A percentile compares a stretch with the other conserved stretches of the same genome.
Conservation (phyloP, 148 eudicot genomes). For the Spergularia marina region DNA sequence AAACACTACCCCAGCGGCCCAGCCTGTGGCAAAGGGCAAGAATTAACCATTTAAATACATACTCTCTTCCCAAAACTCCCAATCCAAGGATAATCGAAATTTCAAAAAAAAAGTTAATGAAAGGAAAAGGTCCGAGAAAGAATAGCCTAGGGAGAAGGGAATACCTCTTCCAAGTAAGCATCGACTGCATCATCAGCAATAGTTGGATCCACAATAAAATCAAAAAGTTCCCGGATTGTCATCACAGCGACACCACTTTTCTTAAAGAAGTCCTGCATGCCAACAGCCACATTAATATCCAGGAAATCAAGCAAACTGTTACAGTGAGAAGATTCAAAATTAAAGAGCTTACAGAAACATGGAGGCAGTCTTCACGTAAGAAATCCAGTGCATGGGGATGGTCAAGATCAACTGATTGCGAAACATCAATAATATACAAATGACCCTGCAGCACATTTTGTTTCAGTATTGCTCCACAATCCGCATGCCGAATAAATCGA, state of each 20-base stretch:
- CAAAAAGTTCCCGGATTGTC: conserved; percentile 82
- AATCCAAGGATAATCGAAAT: too few relatives aligned
- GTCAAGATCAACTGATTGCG: conserved; percentile 98
- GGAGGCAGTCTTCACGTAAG: conserved; percentile 82
- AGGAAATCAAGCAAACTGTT: conserved; percentile 11
- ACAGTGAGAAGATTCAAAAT: not conserved
- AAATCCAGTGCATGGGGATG: conserved; percentile 94
- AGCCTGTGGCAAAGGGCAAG: too few relatives aligned
- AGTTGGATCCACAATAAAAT: conserved; percentile 83
- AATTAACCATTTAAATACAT: too few relatives aligned
- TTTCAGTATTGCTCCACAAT: not conserved
- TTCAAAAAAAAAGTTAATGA: too few relatives aligned
- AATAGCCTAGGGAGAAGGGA: not conserved
- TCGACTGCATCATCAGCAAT: conserved; percentile 80
- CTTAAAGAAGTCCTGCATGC: conserved; percentile 74
- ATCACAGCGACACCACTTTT: conserved; percentile 93
- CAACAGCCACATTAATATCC: conserved; percentile 14
- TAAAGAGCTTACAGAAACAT: conserved; percentile 46
- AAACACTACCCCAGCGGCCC: too few relatives aligned
- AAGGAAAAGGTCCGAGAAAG: too few relatives aligned
- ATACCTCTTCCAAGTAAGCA: conserved; percentile 82
- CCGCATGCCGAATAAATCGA: not conserved
- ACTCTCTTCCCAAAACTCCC: too few relatives aligned
- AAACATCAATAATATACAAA: conserved; percentile 88
- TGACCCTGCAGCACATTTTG: conserved; percentile 59